Evolutionary conservation across 169 alveolate species (phyloP).

Genomic region (Plasmodium vivax): DNA sequence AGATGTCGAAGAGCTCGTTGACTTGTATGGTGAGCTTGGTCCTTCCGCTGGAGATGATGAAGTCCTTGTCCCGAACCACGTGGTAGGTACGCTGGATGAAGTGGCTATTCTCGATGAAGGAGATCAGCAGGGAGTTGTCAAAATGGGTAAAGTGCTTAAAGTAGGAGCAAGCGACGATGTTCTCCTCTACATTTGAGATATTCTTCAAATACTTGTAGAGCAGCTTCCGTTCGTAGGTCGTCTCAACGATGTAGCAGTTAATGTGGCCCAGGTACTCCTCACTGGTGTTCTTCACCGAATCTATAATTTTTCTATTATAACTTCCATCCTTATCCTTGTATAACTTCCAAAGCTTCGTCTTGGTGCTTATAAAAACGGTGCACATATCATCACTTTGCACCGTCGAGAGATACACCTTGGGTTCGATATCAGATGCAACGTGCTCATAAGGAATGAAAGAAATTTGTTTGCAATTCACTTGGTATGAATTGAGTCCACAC

Average conservation of each 20-base stretch:
- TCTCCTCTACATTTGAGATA: background rate
- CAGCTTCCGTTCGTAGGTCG: constrained; percentile 7
- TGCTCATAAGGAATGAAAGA: constrained; percentile 40
- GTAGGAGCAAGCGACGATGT: constrained; percentile 40
- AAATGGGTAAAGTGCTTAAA: constrained; percentile 22
- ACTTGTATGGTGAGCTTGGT: constrained; percentile 14
- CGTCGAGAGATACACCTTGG: constrained; percentile 12
- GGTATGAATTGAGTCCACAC: background rate
- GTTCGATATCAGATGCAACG: background rate
- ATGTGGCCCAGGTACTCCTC: constrained; percentile 42
- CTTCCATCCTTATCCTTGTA: background rate
- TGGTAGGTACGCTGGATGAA: constrained; percentile 50
- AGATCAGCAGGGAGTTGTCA: background rate
- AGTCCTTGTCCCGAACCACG: constrained; percentile 4
- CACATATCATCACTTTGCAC: constrained; percentile 3
- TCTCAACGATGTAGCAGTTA: constrained; percentile 14
- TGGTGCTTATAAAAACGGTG: constrained; percentile 21
- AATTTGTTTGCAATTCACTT: background rate
- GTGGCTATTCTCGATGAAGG: constrained; percentile 36
- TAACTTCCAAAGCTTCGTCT: constrained; percentile 26
- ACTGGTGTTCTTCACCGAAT: background rate
- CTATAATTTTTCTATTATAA: constrained; percentile 23
- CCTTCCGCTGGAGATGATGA: constrained; percentile 22
- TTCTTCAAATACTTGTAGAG: constrained; percentile 16
- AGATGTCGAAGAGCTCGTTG: constrained; percentile 17